Base-by-base conservation (phyloP, 257 asterid genomes). In the Solanum neorickii region DNA sequence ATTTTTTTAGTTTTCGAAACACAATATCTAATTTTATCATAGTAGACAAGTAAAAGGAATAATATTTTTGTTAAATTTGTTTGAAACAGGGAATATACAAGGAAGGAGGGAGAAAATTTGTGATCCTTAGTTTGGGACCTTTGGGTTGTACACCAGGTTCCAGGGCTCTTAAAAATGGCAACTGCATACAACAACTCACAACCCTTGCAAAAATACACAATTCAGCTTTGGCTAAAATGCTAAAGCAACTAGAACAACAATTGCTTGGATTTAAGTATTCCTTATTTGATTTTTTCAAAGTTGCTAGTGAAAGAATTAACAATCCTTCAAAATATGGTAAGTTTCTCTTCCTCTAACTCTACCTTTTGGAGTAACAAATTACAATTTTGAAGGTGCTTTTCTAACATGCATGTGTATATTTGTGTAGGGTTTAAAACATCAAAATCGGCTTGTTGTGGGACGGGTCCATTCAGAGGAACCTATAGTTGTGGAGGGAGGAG, bases 401-500 rank as follows among this genome's bases (percentile, higher is more conserved):
- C 23, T 76, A 76, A 76, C 35, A 75, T 23, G 21, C n/a, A 41
- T 42, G 15, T 12, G 13, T 12, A 2, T 16, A 6, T 13, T 2
- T 44, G 12, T 9, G 9, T 25, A 93, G 97, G 97, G 47, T 90
- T 92, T 37, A 85, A 86, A 90, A 95, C 90, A 83, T 92, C 90
- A n/a, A 86, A 88, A 83, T 87, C 27, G 69, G 97, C 95, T 13
- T 94, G 97, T 66, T 94, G 94, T 41, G 95, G 95, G 4, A 88
- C 88, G 5, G 97, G 95, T 86, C 92, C 87, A 46, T 91, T 80
- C 18, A 85, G 92, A 52, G 97, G 94, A 33, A 35, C 59, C 8
- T 66, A 47, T 87, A 92, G 92, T 89, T 94, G 95, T 80, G 95
- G 97, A 68, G 94, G 95, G 4, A 91, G 87, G 88, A 90, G 95